Conservation (phyloP, 2,329 filamentous ascomycete genomes). For the Fusarium multiceps region DNA sequence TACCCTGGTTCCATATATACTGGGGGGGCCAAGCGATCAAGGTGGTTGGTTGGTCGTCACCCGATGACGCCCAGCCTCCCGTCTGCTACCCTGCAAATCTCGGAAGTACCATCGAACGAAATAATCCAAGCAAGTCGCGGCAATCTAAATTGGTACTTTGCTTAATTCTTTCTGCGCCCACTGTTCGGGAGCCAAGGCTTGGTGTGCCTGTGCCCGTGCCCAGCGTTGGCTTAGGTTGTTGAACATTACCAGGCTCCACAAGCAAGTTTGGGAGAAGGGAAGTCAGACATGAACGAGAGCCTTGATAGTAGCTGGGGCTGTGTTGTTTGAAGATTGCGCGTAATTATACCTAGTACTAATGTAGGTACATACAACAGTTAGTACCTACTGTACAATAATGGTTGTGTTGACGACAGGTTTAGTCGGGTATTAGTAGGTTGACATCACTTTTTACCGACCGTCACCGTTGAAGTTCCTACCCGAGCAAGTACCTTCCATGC, state of each 20-base stretch:
- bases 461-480: conserved; percentile 10
- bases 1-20: conserved; percentile 12
- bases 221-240: conserved; percentile 15
- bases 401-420: neutral
- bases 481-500: neutral
- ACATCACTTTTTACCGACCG: conserved; percentile 13
- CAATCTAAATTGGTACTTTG: neutral
- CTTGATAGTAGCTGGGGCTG: conserved; percentile 26
- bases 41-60: conserved; percentile 32
- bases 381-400: neutral
- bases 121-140: neutral
- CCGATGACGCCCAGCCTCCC: conserved; percentile 23
- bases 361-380: neutral
- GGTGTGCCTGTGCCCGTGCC: conserved; percentile 10
- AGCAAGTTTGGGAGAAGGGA: conserved; percentile 14
- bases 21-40: conserved; percentile 32
- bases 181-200: conserved; percentile 1
- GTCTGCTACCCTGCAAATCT: conserved; percentile 26
- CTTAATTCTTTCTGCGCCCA: neutral
- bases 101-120: neutral
- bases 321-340: conserved; percentile 25
- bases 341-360: neutral
- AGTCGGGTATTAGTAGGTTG: conserved; percentile 3
- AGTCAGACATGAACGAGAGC: conserved; percentile 20
- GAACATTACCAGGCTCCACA: conserved; percentile 21